Evolutionary conservation across 345 rosid species (phyloP), one percentile per base, ranked within the genome.

Genomic region (Lumnitzera racemosa): DNA sequence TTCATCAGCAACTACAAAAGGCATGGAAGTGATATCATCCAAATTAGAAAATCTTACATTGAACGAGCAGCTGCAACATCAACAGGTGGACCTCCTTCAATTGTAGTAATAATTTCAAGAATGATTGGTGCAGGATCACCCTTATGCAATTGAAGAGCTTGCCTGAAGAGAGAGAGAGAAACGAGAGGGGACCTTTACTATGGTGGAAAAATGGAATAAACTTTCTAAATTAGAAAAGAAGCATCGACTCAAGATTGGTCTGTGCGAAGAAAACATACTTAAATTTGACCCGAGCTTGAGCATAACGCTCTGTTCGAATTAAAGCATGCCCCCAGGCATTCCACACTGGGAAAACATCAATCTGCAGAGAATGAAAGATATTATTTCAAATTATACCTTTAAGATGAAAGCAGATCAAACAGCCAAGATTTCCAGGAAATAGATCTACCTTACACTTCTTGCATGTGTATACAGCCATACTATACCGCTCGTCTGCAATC

Each of bases 291-390:
- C 91, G 87, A 74, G 98, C 96, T 80, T 92, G 98, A 0, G 76
- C 79, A 64, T 92, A 89, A 72, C 79, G 98, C 72, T 87, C 98
- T 83, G 83, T 87, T 80, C 84, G 85, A 67, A 92, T 76, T 71
- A 92, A 84, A 74, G 98, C 98, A 81, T 85, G 96, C 47, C 98
- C 98, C 98, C 98, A 92, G 17, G 96, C 96, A 78, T 77, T 92
- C 98, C 98, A 92, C 48, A 87, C 98, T 10, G 91, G 98, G 70
- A 87, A 84, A 69, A 82, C 89, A 72, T 92, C 96, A 72, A 92
- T 85, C 98, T 92, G 84, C 70, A 64, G 71, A 36, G 67, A 57
- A 67, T 12, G 25, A 41, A 46, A 59, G 15, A 67, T 13, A 53
- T 46, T 24, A 47, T 59, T 25, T 20, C 41, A 59, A 53, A 15